Conservation (phyloP, 2,329 filamentous ascomycete species). For the Dactylonectria estremocensis region DNA sequence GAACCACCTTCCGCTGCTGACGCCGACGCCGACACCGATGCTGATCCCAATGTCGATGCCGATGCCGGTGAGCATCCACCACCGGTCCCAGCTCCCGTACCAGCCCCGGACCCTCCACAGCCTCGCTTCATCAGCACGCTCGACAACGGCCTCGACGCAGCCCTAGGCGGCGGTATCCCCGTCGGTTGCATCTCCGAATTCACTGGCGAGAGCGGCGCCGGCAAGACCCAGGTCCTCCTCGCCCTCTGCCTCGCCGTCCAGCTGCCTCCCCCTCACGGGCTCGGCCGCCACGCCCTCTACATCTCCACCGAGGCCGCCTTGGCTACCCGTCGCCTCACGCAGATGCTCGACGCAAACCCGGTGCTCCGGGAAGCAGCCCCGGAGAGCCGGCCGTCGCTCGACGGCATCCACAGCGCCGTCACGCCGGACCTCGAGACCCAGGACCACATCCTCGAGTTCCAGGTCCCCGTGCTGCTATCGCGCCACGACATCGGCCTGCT, state of each 20-base stretch:
- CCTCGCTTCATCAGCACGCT: slow-evolving; percentile 79
- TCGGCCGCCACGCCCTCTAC: slow-evolving; percentile 85
- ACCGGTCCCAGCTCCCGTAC: slow-evolving; percentile 9
- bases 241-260: slow-evolving; percentile 88
- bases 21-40: too few relatives aligned
- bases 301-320: slow-evolving; percentile 93
- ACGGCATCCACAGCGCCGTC: slow-evolving; percentile 83
- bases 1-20: not conserved
- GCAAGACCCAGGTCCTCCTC: slow-evolving; percentile 95
- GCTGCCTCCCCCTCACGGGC: slow-evolving; percentile 80
- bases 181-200: slow-evolving; percentile 89
- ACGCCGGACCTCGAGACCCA: slow-evolving; percentile 94
- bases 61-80: slow-evolving; percentile 13
- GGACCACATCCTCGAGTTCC: slow-evolving; percentile 93
- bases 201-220: slow-evolving; percentile 92
- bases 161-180: slow-evolving; percentile 84
- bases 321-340: slow-evolving; percentile 83
- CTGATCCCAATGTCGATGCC: not conserved
- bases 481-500: slow-evolving; percentile 85
- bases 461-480: slow-evolving; percentile 87
- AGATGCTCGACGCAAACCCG: slow-evolving; percentile 81
- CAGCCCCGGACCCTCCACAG: slow-evolving; percentile 11
- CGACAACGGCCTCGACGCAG: slow-evolving; percentile 78
- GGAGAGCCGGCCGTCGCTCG: slow-evolving; percentile 72
- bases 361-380: slow-evolving; percentile 60